Evolutionary conservation across 169 alveolate species (phyloP), one percentile per base, ranked within the genome.

Genomic region (Plasmodium gonderi): DNA sequence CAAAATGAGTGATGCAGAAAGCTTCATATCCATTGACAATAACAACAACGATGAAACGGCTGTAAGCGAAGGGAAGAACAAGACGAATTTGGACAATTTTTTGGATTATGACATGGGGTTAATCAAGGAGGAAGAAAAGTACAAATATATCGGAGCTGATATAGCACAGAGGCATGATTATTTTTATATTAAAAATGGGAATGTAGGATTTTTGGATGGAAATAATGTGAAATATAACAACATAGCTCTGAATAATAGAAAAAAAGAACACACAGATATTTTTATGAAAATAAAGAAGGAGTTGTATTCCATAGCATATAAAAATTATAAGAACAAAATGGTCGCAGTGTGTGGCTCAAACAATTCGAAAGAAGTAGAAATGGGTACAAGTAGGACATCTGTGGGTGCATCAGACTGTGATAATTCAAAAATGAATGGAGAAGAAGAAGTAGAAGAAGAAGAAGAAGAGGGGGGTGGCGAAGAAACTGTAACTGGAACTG

Each of bases 1-100:
- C 31, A 81, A 81, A 68, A 81, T 81, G 91, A 68, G 81, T 45
- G 91, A 81, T 31, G 44, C 51, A 33, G 91, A 68, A 68, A 81
- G 91, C 40, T 81, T 67, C 40, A 45, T 31, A 29, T 81, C 91
- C 49, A 45, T 69, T 17, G 91, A 81, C 72, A 45, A 67, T 51
- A 69, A 23, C 20, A 80, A 80, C 31, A 45, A 69, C 40, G 81
- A 68, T 44, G 78, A 79, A 6, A 11, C 69, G 9, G 26, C 29
- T 7, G 5, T 23, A 36, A 60, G 40, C 23, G 74, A 33, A 69
- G 33, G 14, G 1, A 67, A 81, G 38, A 6, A 36, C 2, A 44
- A 44, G 7, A 23, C 20, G n/a, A 81, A 81, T 12, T 26, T 81
- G 40, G 91, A 81, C 54, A 67, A 81, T 17, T 81, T 81, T 68